Base-by-base conservation (phyloP, 2,329 filamentous ascomycete species). In the Xylariaceae sp. region DNA sequence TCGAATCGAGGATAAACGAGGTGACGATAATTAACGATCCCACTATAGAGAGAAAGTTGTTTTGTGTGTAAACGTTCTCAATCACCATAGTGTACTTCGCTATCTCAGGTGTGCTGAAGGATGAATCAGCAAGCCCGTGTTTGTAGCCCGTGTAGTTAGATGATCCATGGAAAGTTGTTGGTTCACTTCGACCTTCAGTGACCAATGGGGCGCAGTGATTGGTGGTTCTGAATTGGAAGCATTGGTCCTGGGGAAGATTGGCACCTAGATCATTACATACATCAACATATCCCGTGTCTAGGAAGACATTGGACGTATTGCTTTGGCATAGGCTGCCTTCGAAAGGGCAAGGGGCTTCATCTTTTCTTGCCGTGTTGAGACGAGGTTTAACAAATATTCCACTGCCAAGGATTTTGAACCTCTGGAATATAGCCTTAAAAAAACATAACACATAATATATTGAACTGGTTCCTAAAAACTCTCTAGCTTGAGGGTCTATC, bases 11-110 rank as follows among this genome's bases (percentile, higher is more conserved):
- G 7, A 41, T 38, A 32, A 46, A 48, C 2, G 55, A 59, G 0
- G 47, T 5, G 3, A 53, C 5, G 8, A 55, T 45, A 21, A 58
- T 50, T n/a, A 56, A 12, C 1, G 22, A 20, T 6, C 58, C 58
- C 2, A 45, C 14, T 22, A 54, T 27, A 11, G 54, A 54, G 19
- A 50, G 53, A 37, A 56, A 49, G 38, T 47, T 39, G 40, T 56
- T 53, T 8, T 36, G 40, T 0, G 50, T 50, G 12, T 39, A 55
- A 0, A 42, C 39, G 8, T 59, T 55, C 48, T 58, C n/a, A n/a
- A n/a, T n/a, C n/a, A n/a, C n/a, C n/a, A n/a, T n/a, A n/a, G n/a
- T n/a, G n/a, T n/a, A n/a, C n/a, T n/a, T n/a, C n/a, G n/a, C n/a
- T n/a, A n/a, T 61, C 55, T 60, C 43, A 20, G 19, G 5, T 14